Percentiles rank a stretch among this genome's conserved stretches.
These are phyloP conservation scores for Taphrina sp. DNA, from an alignment of 1,139 yeast genomes.

Conservation along the genomic window DNA sequence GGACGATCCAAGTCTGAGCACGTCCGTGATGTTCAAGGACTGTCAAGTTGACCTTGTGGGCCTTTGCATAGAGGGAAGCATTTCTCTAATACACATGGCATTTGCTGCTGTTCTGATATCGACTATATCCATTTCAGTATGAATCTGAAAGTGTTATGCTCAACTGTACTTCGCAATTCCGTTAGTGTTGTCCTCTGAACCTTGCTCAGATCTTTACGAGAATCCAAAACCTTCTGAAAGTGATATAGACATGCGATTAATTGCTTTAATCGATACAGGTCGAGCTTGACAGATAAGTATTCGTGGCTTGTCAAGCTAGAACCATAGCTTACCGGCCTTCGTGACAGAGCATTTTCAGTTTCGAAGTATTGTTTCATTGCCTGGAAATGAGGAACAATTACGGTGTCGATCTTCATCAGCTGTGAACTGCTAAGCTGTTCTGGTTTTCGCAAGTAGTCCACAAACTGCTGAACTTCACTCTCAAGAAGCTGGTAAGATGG, in stretches of 20 bases:
- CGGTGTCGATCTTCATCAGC: not conserved
- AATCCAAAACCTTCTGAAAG: not conserved
- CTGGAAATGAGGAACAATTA: slow-evolving; percentile 1
- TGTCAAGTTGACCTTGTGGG: no score
- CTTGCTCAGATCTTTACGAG: not conserved
- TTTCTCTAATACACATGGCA: slow-evolving; percentile 14
- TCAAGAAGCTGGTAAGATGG: no score
- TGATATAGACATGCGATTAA: slow-evolving; percentile 10
- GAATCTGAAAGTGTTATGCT: not conserved
- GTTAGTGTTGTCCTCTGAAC: not conserved
- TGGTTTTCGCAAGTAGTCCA: not conserved
- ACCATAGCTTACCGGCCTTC: not conserved
- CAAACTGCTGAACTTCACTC: slow-evolving; percentile 6
- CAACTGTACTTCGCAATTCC: not conserved
- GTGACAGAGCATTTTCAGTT: not conserved
- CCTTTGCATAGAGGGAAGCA: slow-evolving; percentile 1
- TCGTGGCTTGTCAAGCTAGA: not conserved
- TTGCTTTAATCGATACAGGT: not conserved
- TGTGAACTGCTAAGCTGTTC: not conserved
- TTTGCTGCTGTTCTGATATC: slow-evolving; percentile 13
- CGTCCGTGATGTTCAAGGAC: no score
- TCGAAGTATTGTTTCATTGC: slow-evolving; percentile 12
- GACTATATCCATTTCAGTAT: not conserved
- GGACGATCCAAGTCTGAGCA: no score
- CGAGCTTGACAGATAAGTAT: not conserved